Evolutionary conservation across 352 stramenopile genomes (phyloP).

Genomic region (Phytophthora crassamura): DNA sequence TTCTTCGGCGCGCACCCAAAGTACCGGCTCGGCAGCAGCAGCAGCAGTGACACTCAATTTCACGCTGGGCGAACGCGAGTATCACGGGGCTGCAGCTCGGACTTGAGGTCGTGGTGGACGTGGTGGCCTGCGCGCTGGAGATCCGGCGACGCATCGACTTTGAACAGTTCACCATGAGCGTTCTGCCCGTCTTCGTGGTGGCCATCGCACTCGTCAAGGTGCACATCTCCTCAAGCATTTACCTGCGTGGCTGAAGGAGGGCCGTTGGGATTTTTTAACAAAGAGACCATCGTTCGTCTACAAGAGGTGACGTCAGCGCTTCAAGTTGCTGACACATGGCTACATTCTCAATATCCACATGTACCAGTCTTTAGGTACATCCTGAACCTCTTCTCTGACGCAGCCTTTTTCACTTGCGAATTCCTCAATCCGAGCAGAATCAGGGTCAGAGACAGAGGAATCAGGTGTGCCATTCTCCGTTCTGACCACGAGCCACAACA

Average conservation of each 20-base stretch:
- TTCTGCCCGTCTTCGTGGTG: slow-evolving; percentile 30
- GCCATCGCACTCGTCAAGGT: slow-evolving; percentile 31
- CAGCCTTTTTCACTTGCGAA: no score
- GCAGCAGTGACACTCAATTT: background rate
- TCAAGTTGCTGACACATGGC: no score
- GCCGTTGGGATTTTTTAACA: no score
- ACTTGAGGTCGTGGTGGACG: slow-evolving; percentile 34
- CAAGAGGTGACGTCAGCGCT: no score
- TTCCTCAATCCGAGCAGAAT: no score
- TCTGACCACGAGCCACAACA: no score
- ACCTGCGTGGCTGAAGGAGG: background rate
- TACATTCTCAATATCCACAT: no score
- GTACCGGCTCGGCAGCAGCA: slow-evolving; percentile 22
- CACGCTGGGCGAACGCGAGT: slow-evolving; percentile 7
- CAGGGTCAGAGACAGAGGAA: no score
- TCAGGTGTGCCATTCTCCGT: no score
- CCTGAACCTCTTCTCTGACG: no score
- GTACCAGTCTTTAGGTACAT: no score
- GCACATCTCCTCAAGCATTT: slow-evolving; percentile 27
- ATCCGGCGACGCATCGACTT: slow-evolving; percentile 29
- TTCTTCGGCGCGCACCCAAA: slow-evolving; percentile 44
- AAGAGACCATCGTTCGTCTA: no score
- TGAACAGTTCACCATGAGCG: slow-evolving; percentile 26
- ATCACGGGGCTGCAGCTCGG: slow-evolving; percentile 27
- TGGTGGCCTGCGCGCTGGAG: slow-evolving; percentile 36